phyloP scores from a whole-genome alignment of 1,284 basidiomycete genomes.

The Cryptococcus sp. region DNA sequence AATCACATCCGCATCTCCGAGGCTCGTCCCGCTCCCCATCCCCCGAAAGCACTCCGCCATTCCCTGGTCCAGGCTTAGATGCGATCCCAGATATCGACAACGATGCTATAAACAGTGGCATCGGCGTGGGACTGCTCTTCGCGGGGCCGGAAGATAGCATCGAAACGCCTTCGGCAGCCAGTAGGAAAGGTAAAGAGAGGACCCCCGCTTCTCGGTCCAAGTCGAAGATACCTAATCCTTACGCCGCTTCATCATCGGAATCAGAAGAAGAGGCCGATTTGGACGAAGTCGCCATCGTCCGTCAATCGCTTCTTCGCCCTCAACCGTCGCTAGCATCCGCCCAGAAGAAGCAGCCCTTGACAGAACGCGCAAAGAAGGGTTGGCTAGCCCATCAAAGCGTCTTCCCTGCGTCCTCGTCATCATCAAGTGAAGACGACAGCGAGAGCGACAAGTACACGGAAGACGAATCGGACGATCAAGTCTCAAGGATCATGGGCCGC shows the following conservation, averaged over 20 bases:
- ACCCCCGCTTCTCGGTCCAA: conserved; percentile 1
- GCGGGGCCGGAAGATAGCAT: conserved; percentile 12
- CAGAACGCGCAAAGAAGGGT: conserved; percentile 40
- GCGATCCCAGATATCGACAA: conserved; percentile 45
- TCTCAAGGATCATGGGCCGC: conserved; percentile 33
- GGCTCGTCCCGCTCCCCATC: conserved; percentile 34
- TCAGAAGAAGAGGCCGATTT: conserved; percentile 39
- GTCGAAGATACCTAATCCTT: conserved; percentile 41
- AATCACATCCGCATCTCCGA: conserved; percentile 34
- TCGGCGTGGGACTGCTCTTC: conserved; percentile 41
- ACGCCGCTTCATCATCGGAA: conserved; percentile 38
- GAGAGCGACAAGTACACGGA: conserved; percentile 48
- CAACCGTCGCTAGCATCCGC: conserved; percentile 5
- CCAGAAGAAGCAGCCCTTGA: conserved; percentile 10
- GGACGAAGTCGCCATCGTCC: conserved; percentile 39
- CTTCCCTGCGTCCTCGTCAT: conserved; percentile 48
- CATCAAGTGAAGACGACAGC: conserved; percentile 34
- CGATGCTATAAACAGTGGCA: conserved; percentile 17
- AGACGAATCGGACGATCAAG: conserved; percentile 30
- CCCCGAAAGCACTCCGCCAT: conserved; percentile 39
- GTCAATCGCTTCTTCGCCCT: conserved; percentile 30
- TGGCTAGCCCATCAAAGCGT: conserved; percentile 55
- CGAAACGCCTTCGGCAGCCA: neutral
- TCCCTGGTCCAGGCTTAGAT: conserved; percentile 45
- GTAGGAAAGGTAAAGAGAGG: conserved; percentile 22